Evolutionary conservation across 2,329 filamentous ascomycete species (phyloP).

Genomic region (Teratosphaeria zuluensis): DNA sequence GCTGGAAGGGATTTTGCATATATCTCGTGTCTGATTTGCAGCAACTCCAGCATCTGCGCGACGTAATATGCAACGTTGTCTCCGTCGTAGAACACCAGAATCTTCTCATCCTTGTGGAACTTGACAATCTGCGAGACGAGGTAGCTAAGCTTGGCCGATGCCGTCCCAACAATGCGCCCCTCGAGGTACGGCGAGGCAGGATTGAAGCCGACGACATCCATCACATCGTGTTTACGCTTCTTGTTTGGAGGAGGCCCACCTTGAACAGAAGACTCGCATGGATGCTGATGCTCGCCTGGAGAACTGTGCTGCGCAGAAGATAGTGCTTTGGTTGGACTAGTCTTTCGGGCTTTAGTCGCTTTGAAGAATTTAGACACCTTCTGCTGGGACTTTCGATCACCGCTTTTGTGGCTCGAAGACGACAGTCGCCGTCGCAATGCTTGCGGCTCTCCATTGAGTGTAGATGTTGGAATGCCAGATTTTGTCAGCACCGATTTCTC

Average conservation of each 20-base stretch:
- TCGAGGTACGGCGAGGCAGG: slow-evolving; percentile 45
- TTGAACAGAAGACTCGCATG: too few relatives aligned
- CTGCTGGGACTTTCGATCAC: slow-evolving; percentile 6
- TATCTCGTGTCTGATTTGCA: slow-evolving; percentile 53
- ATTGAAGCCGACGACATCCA: slow-evolving; percentile 2
- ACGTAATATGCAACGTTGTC: slow-evolving; percentile 82
- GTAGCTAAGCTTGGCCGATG: slow-evolving; percentile 81
- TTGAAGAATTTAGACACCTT: slow-evolving; percentile 1
- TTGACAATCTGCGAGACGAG: slow-evolving; percentile 62
- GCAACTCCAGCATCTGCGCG: slow-evolving; percentile 67
- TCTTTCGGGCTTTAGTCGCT: slow-evolving; percentile 4
- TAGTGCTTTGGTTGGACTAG: neutral
- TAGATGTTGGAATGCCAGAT: slow-evolving; percentile 32
- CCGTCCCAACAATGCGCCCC: slow-evolving; percentile 63
- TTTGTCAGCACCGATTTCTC: slow-evolving; percentile 23
- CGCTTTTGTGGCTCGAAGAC: slow-evolving; percentile 4
- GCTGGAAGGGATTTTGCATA: slow-evolving; percentile 56
- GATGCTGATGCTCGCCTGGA: neutral
- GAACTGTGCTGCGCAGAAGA: too few relatives aligned
- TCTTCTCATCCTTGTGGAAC: slow-evolving; percentile 67
- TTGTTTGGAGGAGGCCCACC: neutral
- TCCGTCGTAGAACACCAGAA: slow-evolving; percentile 85
- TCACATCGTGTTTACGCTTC: slow-evolving; percentile 5
- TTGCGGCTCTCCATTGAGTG: slow-evolving; percentile 27
- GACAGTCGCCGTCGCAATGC: slow-evolving; percentile 19